Evolutionary conservation across 2,329 filamentous ascomycete genomes (phyloP), one percentile per base, ranked within the genome.

Genomic region (Alternaria sp.): DNA sequence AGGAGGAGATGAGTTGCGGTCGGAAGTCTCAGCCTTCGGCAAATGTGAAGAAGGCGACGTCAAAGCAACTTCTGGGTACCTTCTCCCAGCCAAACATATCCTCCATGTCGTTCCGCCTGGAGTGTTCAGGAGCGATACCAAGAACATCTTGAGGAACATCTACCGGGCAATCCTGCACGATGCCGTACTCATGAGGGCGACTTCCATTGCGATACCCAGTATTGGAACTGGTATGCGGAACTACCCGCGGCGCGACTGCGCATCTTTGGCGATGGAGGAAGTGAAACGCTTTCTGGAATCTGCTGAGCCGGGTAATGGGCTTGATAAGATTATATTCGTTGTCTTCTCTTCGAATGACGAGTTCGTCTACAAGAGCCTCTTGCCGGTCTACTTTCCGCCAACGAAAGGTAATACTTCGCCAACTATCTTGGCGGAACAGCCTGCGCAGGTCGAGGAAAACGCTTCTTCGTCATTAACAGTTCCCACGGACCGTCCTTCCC

Each of bases 381-480:
- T 79, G 14, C 77, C 75, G 2, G 50, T 75, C 0, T 78, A 75
- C 64, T 78, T 79, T 30, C 77, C 77, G 14, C 71, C 75, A 11
- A 28, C 67, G 1, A 65, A 71, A 6, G 10, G 65, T 44, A 68
- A 68, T 15, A 25, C 67, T 11, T 46, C 50, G 67, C 60, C 60
- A 54, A 62, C 65, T n/a, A 33, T 10, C 6, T 58, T 65, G 18
- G 28, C 51, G 9, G 33, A 25, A 5, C 60, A 59, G 5, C 43
- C 15, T 45, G 21, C 12, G 11, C 46, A 25, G 47, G 43, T 26
- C 18, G 53, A 47, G 11, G 50, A 11, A 30, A 20, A n/a, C 14
- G 28, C 46, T 6, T 28, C 25, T 5, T 37, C 37, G 9, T 56
- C 50, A 6, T 12, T 43, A 21, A 7, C 60, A 9, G 20, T 45